Evolutionary conservation across 2,329 filamentous ascomycete genomes (phyloP).

Genomic region (Mycosphaerelloides madeirae): DNA sequence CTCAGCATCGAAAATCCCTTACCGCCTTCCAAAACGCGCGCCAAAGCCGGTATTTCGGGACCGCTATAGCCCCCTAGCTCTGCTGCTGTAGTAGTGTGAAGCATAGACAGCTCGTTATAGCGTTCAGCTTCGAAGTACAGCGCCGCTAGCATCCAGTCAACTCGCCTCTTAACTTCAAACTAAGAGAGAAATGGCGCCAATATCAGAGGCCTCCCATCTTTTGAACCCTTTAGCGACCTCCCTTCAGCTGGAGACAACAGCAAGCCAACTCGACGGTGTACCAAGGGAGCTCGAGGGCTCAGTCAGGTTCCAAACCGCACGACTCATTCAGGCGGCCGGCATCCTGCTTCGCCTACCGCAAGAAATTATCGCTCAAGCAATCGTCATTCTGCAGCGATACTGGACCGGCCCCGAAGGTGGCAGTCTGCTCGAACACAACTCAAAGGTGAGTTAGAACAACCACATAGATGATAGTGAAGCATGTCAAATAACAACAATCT

Average conservation of each 20-base stretch:
- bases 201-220: constrained; percentile 44
- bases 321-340: constrained; percentile 71
- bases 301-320: constrained; percentile 66
- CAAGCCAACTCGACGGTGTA: constrained; percentile 53
- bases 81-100: too few species aligned
- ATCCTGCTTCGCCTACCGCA: constrained; percentile 79
- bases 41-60: too few species aligned
- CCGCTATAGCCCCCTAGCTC: too few species aligned
- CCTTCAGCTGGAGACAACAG: constrained; percentile 60
- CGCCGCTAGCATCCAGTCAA: too few species aligned
- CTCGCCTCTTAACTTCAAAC: not conserved
- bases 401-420: constrained; percentile 60
- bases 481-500: too few species aligned
- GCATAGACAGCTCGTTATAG: too few species aligned
- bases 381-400: constrained; percentile 75
- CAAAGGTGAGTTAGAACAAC: constrained; percentile 45
- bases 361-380: constrained; percentile 78
- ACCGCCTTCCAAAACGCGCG: too few species aligned
- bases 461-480: too few species aligned
- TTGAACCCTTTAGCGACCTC: constrained; percentile 67
- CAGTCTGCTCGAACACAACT: constrained; percentile 47
- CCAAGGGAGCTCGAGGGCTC: constrained; percentile 66
- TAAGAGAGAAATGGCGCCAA: constrained; percentile 20
- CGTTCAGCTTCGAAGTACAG: too few species aligned
- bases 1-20: too few species aligned